Conservation (phyloP, 768 basidiomycete species). For the Xerocomellus amylosporus region DNA sequence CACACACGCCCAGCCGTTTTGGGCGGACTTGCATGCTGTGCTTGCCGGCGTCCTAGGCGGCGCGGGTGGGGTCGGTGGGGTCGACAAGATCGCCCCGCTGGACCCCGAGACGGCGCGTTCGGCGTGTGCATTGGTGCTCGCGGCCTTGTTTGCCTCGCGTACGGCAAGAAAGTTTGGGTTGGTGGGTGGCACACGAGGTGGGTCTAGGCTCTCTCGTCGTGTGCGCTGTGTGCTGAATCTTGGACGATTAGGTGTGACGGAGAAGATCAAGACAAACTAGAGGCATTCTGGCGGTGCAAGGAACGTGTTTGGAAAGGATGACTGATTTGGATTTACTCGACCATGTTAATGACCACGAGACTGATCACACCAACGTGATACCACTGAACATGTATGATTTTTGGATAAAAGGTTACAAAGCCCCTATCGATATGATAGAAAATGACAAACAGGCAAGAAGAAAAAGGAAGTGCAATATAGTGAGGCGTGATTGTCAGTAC, state of each 20-base stretch:
- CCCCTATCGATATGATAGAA: background rate
- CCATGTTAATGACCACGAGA: background rate
- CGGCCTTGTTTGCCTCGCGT: conserved; percentile 57
- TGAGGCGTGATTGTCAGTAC: conserved; percentile 4
- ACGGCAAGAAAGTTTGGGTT: conserved; percentile 61
- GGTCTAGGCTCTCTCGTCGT: background rate
- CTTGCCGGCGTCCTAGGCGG: conserved; percentile 46
- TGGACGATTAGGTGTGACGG: conserved; percentile 1
- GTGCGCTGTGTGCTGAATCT: background rate
- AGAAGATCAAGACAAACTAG: conserved; percentile 31
- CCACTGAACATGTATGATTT: conserved; percentile 3
- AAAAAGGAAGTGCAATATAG: background rate
- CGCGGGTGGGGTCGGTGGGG: conserved; percentile 7
- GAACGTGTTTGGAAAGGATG: background rate
- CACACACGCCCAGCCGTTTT: conserved; percentile 86
- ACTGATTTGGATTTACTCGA: conserved; percentile 2
- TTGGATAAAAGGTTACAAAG: conserved; percentile 11
- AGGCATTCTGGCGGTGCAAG: background rate
- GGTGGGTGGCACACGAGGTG: conserved; percentile 19
- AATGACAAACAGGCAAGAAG: background rate
- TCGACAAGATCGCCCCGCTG: conserved; percentile 41
- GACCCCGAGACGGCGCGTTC: conserved; percentile 68
- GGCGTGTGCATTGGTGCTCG: conserved; percentile 65
- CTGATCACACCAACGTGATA: background rate
- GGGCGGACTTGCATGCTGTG: conserved; percentile 56